A percentile compares a stretch with the other conserved stretches of the same genome.
Conservation (phyloP, 2,329 filamentous ascomycete species). For the Aspergillus eucalypticola region DNA sequence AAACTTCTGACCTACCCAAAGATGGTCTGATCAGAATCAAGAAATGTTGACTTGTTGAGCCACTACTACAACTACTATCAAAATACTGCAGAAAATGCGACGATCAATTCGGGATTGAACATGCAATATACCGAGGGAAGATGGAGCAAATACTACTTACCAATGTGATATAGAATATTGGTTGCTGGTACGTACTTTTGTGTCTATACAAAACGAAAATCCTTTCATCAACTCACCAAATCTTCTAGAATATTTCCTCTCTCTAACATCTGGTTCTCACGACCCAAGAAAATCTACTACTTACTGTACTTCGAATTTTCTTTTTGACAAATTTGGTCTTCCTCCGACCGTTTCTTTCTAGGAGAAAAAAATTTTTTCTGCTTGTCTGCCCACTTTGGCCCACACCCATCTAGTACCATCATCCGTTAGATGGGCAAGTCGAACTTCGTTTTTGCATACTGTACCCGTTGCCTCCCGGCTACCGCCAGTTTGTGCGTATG, state of each 20-base stretch:
- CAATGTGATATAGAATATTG: not conserved
- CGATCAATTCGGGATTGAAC: not conserved
- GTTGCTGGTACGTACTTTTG: too few relatives aligned
- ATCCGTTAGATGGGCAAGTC: not conserved
- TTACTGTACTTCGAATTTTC: not conserved
- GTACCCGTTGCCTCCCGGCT: slow-evolving; percentile 15
- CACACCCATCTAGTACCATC: slow-evolving; percentile 3
- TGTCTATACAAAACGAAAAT: too few relatives aligned
- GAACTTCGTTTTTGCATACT: slow-evolving; percentile 6
- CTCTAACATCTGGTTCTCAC: not conserved
- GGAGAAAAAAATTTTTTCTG: not conserved
- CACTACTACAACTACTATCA: not conserved
- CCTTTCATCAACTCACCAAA: slow-evolving; percentile 1
- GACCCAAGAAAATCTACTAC: too few relatives aligned
- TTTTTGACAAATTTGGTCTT: not conserved
- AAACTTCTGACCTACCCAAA: slow-evolving; percentile 1
- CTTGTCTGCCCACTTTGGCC: slow-evolving; percentile 6
- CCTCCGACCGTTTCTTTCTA: not conserved
- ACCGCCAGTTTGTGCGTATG: slow-evolving; percentile 13
- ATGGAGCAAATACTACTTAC: not conserved
- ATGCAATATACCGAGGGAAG: not conserved
- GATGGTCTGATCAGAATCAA: not conserved
- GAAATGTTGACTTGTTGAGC: not conserved
- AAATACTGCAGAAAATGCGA: not conserved
- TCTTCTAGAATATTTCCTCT: slow-evolving; percentile 16